A percentile compares a stretch with the other conserved stretches of the same genome.
phyloP scores from a whole-genome alignment of 306 rosid genomes.

The Urtica urens region DNA sequence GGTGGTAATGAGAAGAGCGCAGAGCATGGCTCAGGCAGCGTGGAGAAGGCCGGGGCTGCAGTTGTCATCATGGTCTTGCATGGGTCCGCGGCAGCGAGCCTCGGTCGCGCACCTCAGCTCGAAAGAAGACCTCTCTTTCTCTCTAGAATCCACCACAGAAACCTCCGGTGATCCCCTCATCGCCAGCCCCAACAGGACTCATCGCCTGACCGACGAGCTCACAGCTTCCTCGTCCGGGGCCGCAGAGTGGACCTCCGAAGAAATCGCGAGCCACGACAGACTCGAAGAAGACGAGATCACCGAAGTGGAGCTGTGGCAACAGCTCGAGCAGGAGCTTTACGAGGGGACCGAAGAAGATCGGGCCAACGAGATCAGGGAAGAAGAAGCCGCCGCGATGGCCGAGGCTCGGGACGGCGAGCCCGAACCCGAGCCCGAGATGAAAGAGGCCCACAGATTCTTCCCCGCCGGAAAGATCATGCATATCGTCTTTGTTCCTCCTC shows the following conservation, averaged over 20 bases:
- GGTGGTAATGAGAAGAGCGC: conserved; percentile 94
- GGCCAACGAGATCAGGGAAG: conserved; percentile 55
- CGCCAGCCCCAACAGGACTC: conserved; percentile 24
- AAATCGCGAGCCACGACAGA: conserved; percentile 29
- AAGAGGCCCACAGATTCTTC: conserved; percentile 69
- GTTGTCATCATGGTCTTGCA: conserved; percentile 83
- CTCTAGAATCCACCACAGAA: conserved; percentile 23
- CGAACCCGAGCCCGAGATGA: conserved; percentile 38
- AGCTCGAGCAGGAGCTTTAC: conserved; percentile 73
- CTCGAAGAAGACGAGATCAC: conserved; percentile 44
- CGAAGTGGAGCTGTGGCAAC: conserved; percentile 88
- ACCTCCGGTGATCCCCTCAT: conserved; percentile 39
- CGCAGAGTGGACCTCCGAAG: conserved; percentile 54
- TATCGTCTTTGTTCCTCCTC: conserved; percentile 35
- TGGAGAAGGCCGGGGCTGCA: conserved; percentile 70
- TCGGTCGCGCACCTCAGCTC: conserved; percentile 26
- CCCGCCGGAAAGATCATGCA: conserved; percentile 95
- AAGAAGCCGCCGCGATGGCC: conserved; percentile 49
- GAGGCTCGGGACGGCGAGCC: conserved; percentile 40
- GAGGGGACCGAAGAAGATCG: conserved; percentile 43
- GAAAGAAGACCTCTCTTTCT: conserved; percentile 25
- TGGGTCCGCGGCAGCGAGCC: conserved; percentile 72
- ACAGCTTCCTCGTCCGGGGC: conserved; percentile 49
- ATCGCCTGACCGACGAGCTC: conserved; percentile 31
- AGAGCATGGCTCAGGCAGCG: conserved; percentile 95